Percentiles rank a stretch among this genome's conserved stretches.
These are phyloP conservation scores for Yamadazyma trypodendri DNA, from an alignment of 1,139 yeast genomes.

Conservation along the genomic window DNA sequence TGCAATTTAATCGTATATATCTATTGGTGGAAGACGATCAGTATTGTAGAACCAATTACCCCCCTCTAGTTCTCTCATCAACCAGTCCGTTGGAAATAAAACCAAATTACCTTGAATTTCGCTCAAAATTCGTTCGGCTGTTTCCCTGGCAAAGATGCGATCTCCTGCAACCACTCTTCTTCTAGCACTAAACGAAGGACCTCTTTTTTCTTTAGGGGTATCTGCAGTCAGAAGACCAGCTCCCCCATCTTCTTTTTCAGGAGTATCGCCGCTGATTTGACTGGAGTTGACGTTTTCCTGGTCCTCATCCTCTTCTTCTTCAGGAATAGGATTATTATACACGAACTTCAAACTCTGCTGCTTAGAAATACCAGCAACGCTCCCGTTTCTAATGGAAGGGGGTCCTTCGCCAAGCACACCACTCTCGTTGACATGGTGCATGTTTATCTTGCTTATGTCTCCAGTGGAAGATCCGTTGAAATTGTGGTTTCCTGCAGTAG, in stretches of 20 bases:
- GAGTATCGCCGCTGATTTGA: neutral
- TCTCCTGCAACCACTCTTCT: constrained; percentile 41
- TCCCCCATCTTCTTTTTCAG: constrained; percentile 6
- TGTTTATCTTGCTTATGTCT: constrained; percentile 15
- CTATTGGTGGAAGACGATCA: constrained; percentile 93
- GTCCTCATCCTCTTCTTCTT: constrained; percentile 9
- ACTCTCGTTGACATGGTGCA: constrained; percentile 24
- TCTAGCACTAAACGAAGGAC: constrained; percentile 32
- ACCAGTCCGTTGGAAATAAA: constrained; percentile 88
- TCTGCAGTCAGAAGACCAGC: constrained; percentile 7
- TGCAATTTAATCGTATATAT: constrained; percentile 85
- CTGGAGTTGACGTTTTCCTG: neutral
- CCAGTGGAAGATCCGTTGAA: neutral
- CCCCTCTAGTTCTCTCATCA: constrained; percentile 77
- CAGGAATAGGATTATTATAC: constrained; percentile 7
- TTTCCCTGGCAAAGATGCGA: constrained; percentile 65
- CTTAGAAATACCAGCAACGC: constrained; percentile 13
- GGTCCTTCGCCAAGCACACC: constrained; percentile 44
- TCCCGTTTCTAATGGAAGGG: constrained; percentile 28
- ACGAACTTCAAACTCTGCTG: constrained; percentile 12
- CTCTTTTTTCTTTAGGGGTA: constrained; percentile 21
- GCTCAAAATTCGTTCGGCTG: constrained; percentile 71
- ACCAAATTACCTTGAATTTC: constrained; percentile 90
- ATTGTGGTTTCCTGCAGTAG: constrained; percentile 6
- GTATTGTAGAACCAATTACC: constrained; percentile 95